A percentile compares a stretch with the other conserved stretches of the same genome.
Conservation (phyloP, 371 early-diverging fungal species). For the Syncephalastrum sp. region DNA sequence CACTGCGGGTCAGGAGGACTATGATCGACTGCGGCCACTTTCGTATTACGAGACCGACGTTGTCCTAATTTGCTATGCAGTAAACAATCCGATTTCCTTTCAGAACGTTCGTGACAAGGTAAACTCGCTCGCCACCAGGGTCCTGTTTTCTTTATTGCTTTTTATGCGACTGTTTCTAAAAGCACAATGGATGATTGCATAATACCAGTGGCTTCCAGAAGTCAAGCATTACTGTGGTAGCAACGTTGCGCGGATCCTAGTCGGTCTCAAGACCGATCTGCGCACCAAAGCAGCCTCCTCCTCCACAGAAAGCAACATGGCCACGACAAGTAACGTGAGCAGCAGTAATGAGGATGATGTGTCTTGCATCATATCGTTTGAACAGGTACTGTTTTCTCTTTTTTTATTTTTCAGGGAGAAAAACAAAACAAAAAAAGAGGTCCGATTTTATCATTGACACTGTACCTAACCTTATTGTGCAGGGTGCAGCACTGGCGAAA, state of each 20-base stretch:
- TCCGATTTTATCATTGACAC: too few species aligned
- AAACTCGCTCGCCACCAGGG: conserved; percentile 22
- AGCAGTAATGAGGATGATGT: conserved; percentile 13
- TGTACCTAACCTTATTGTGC: conserved; percentile 4
- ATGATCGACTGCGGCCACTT: conserved; percentile 78
- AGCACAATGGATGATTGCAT: too few species aligned
- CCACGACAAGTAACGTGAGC: conserved; percentile 8
- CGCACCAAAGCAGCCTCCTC: conserved; percentile 32
- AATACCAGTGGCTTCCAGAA: conserved; percentile 59
- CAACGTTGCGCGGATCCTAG: conserved; percentile 61
- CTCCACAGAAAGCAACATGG: not conserved
- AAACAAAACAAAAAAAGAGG: too few species aligned
- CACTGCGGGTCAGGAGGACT: conserved; percentile 91
- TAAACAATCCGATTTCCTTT: conserved; percentile 74
- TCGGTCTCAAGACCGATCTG: conserved; percentile 69
- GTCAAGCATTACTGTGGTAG: conserved; percentile 61
- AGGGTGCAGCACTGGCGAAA: conserved; percentile 70
- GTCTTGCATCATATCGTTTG: not conserved
- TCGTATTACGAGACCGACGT: conserved; percentile 91
- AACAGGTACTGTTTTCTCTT: too few species aligned
- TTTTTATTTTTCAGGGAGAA: too few species aligned
- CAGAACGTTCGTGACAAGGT: conserved; percentile 83
- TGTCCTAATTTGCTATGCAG: conserved; percentile 84
- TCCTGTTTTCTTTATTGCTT: conserved; percentile 55
- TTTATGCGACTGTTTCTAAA: too few species aligned